These are phyloP conservation scores for Ailanthus altissimus DNA, from an alignment of 345 rosid genomes.

Conservation along the genomic window DNA sequence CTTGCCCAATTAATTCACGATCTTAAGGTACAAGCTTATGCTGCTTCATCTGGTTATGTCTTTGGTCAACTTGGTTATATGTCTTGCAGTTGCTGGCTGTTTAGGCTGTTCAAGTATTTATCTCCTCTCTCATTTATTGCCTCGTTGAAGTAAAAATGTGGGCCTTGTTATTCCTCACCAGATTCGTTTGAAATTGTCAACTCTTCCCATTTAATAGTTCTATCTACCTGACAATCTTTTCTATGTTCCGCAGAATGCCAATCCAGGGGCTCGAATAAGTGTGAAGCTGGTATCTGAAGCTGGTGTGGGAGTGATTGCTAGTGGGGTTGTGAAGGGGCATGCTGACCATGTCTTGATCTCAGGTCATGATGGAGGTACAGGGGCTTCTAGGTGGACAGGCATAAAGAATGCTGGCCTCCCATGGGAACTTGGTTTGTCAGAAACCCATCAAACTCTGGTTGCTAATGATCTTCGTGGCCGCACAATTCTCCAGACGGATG, in stretches of 20 bases:
- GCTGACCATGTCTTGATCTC: slow-evolving; percentile 98
- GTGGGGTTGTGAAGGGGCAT: slow-evolving; percentile 99
- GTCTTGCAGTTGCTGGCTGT: background rate
- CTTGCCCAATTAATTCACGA: slow-evolving; percentile 98
- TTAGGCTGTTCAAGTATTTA: background rate
- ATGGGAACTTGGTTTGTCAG: slow-evolving; percentile 99
- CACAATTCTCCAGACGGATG: slow-evolving; percentile 97
- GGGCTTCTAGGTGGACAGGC: slow-evolving; percentile 99
- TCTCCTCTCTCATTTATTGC: background rate
- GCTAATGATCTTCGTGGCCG: slow-evolving; percentile 99
- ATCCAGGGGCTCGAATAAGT: slow-evolving; percentile 90
- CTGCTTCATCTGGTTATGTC: background rate
- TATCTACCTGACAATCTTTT: slow-evolving; percentile 13
- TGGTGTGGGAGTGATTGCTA: slow-evolving; percentile 99
- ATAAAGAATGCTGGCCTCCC: slow-evolving; percentile 99
- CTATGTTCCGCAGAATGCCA: slow-evolving; percentile 65
- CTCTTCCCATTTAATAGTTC: background rate
- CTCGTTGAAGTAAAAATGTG: background rate
- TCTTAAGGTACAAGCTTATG: slow-evolving; percentile 71
- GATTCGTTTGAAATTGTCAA: background rate
- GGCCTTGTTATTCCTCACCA: background rate
- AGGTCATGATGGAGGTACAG: slow-evolving; percentile 99
- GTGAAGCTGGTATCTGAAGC: slow-evolving; percentile 98
- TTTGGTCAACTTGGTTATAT: background rate
- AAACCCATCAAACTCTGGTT: slow-evolving; percentile 98